Evolutionary conservation across 768 basidiomycete genomes (phyloP), one percentile per base, ranked within the genome.

Genomic region (Leccinum imitatum): DNA sequence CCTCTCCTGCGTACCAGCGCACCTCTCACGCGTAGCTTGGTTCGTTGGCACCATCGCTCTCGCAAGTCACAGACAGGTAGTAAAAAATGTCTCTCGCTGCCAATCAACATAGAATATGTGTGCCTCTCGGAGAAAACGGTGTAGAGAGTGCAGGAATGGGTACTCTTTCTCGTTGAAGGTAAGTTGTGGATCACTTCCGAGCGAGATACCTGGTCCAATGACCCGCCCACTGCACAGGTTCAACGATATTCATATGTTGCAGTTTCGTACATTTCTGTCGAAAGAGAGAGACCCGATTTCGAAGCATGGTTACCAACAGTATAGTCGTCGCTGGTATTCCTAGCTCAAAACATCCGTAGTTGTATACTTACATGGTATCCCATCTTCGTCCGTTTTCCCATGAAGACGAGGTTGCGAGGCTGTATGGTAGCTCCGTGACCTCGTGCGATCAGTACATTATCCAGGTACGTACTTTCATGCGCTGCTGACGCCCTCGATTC

Each of bases 361-460:
- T 98, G 10, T 98, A 92, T 76, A 83, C 87, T 15, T 71, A 84
- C 0, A 72, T 95, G 23, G 75, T 83, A n/a, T 76, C 75, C 75
- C 80, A 84, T 52, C 81, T 97, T 46, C 93, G 91, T 0, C 91
- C 92, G 0, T 72, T 90, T 30, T 91, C 86, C 68, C 83, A 87
- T 60, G 71, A 76, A n/a, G 89, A 93, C 63, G 92, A 90, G 6
- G 80, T 83, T 4, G 81, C 90, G 0, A 94, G 65, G 89, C 91
- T 17, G 80, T 98, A 6, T 95, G 93, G 92, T 96, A 92, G 90
- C 75, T 99, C 21, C 80, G 90, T 25, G 93, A 95, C 70, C 78
- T 98, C 11, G 66, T 97, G 9, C 83, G 92, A 39, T 95, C 96
- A 4, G 90, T 94, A 67, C 53, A 80, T 74, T 33, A 17, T 21